phyloP scores from a whole-genome alignment of 768 basidiomycete genomes.

The Boletus subparvulus region DNA sequence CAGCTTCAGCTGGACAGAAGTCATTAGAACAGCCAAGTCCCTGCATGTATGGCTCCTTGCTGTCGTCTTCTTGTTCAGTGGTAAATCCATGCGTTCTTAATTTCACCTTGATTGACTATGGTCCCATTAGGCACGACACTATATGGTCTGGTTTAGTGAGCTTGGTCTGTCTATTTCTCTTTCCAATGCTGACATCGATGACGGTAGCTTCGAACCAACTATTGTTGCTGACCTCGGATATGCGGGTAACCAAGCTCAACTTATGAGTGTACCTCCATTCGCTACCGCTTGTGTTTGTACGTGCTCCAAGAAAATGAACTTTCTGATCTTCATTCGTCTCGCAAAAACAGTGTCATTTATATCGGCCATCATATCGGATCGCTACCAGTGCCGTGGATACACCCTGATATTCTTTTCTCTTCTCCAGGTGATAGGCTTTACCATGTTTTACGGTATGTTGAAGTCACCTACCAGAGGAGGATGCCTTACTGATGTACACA shows the following conservation, averaged over 20 bases:
- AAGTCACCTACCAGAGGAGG: background rate
- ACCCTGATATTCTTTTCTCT: constrained; percentile 44
- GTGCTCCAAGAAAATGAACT: constrained; percentile 32
- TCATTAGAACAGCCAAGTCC: constrained; percentile 44
- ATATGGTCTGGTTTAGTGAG: constrained; percentile 23
- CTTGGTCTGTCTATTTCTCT: no score
- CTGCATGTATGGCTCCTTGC: constrained; percentile 56
- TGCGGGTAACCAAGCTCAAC: constrained; percentile 50
- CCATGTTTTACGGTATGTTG: background rate
- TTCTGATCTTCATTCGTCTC: background rate
- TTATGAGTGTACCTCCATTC: constrained; percentile 55
- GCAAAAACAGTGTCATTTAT: constrained; percentile 34
- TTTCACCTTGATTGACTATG: no score
- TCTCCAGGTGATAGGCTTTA: constrained; percentile 34
- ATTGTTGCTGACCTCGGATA: constrained; percentile 66
- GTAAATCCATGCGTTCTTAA: constrained; percentile 20
- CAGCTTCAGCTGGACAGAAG: constrained; percentile 57
- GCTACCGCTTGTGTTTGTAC: constrained; percentile 22
- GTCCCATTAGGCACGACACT: no score
- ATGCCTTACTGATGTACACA: background rate
- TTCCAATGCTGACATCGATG: no score
- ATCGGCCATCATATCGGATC: constrained; percentile 53
- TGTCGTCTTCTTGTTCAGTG: constrained; percentile 53
- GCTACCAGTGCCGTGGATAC: constrained; percentile 48
- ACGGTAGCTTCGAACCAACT: no score